Evolutionary conservation across 1,284 basidiomycete species (phyloP).

Genomic region (Stereum hirsutum): DNA sequence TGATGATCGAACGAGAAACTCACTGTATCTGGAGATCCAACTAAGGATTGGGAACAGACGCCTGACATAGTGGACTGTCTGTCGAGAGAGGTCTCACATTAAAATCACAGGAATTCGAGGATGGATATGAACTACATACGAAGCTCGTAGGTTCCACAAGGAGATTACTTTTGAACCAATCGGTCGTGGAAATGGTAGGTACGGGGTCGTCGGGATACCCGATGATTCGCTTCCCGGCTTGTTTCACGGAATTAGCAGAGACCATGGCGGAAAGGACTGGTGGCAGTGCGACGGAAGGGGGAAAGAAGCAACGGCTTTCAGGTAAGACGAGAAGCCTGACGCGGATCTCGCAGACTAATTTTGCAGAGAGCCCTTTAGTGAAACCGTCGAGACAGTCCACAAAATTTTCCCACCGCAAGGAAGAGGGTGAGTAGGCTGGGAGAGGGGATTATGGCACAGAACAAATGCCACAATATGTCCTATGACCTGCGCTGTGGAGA

Average conservation of each 20-base stretch:
- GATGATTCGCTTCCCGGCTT: slow-evolving; percentile 48
- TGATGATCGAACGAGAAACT: slow-evolving; percentile 17
- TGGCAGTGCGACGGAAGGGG: slow-evolving; percentile 3
- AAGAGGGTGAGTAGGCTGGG: no score
- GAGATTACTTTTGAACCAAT: slow-evolving; percentile 40
- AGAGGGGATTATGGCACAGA: no score
- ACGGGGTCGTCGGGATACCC: slow-evolving; percentile 50
- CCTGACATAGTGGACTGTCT: slow-evolving; percentile 54
- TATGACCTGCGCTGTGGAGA: no score
- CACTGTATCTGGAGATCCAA: slow-evolving; percentile 84
- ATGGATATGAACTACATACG: slow-evolving; percentile 25
- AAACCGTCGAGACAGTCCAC: no score
- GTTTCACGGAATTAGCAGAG: slow-evolving; percentile 30
- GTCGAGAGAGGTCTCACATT: slow-evolving; percentile 3
- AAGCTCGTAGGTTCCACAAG: slow-evolving; percentile 33
- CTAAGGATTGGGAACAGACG: slow-evolving; percentile 76
- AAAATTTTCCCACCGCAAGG: no score
- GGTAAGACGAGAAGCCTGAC: neutral
- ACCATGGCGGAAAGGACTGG: slow-evolving; percentile 24
- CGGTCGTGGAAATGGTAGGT: slow-evolving; percentile 43
- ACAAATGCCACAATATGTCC: no score
- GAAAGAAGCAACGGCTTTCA: neutral
- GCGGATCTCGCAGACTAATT: no score
- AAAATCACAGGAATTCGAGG: slow-evolving; percentile 4
- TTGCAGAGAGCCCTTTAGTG: no score